phyloP scores from a whole-genome alignment of 140 eudicot species.

The Stevia rebaudiana region DNA sequence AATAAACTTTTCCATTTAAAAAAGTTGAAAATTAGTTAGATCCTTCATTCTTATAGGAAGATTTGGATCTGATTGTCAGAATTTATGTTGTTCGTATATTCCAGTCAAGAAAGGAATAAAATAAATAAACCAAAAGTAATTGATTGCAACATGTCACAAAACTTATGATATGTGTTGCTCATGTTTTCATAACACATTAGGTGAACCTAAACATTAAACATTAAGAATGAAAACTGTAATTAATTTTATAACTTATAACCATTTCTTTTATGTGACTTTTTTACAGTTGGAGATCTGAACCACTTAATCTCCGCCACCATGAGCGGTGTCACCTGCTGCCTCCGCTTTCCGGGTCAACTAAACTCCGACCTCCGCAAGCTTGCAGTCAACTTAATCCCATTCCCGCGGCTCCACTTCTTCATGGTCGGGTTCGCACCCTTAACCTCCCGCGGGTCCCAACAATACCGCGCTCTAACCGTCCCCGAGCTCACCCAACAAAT shows the following conservation, averaged over 20 bases:
- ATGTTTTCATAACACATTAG: too few species aligned
- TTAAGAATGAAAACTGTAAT: too few species aligned
- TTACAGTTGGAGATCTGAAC: conserved; percentile 9
- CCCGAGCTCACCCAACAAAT: conserved; percentile 15
- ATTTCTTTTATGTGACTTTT: not conserved
- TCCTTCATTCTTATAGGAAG: conserved; percentile 2
- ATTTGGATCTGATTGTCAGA: conserved; percentile 1
- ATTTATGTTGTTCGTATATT: not conserved
- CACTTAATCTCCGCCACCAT: conserved; percentile 9
- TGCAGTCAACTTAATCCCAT: conserved; percentile 11
- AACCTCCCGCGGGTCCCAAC: conserved; percentile 12
- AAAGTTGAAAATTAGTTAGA: not conserved
- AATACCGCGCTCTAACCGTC: conserved; percentile 1
- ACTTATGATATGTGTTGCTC: not conserved
- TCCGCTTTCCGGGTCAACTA: conserved; percentile 13
- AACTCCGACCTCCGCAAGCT: conserved; percentile 13
- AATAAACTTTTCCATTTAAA: not conserved
- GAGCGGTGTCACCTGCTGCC: conserved; percentile 18
- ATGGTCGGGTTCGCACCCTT: conserved; percentile 13
- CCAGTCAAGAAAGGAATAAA: not conserved
- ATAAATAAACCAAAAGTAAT: too few species aligned
- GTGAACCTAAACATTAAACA: too few species aligned
- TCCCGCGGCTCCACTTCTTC: conserved; percentile 11
- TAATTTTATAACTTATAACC: not conserved
- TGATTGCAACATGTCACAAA: not conserved